These are phyloP conservation scores for Phytopythium mirpurense DNA, from an alignment of 352 stramenopile species.

Conservation along the genomic window DNA sequence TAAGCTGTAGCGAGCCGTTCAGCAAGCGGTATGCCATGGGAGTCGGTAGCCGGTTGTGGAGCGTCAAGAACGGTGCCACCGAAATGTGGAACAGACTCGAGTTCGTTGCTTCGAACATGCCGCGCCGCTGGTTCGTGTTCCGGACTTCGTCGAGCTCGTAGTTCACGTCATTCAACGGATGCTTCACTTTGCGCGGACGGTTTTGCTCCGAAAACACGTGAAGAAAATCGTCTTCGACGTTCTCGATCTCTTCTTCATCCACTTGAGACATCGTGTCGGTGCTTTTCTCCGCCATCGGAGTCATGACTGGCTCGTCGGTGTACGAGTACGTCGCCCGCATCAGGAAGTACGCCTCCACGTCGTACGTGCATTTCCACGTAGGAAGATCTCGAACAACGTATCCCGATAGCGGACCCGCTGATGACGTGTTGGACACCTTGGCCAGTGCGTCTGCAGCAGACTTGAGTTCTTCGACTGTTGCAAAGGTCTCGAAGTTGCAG, in stretches of 20 bases:
- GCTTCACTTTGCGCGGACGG: constrained; percentile 36
- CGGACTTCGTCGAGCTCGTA: constrained; percentile 79
- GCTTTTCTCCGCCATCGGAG: constrained; percentile 12
- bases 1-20: constrained; percentile 76
- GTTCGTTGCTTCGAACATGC: constrained; percentile 80
- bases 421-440: constrained; percentile 27
- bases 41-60: constrained; percentile 81
- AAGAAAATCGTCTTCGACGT: constrained; percentile 77
- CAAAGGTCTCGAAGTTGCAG: constrained; percentile 81
- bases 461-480: constrained; percentile 59
- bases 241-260: constrained; percentile 57
- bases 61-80: constrained; percentile 74
- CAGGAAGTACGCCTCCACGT: constrained; percentile 84
- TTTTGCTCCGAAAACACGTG: constrained; percentile 61
- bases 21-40: constrained; percentile 81
- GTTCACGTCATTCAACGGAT: constrained; percentile 66
- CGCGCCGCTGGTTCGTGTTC: constrained; percentile 64
- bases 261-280: constrained; percentile 22
- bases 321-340: constrained; percentile 81
- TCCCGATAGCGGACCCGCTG: constrained; percentile 49
- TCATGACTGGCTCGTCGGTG: constrained; percentile 32
- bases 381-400: constrained; percentile 83
- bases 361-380: constrained; percentile 85
- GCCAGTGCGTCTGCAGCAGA: constrained; percentile 36
- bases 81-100: constrained; percentile 82